Conservation (phyloP, 2,329 filamentous ascomycete genomes). For the Penicillium glabrum region DNA sequence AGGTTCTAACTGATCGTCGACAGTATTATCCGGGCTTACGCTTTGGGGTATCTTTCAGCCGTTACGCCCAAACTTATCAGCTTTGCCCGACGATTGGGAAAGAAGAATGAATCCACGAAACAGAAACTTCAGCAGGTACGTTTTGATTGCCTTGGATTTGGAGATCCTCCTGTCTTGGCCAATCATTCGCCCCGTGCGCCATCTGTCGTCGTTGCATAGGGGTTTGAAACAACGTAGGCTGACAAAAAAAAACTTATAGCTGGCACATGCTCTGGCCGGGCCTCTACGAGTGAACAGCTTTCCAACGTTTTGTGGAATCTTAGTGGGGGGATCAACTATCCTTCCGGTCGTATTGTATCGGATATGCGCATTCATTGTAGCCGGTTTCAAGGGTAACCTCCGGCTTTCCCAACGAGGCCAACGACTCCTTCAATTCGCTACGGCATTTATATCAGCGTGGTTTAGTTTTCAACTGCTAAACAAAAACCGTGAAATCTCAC, state of each 20-base stretch:
- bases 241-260: slow-evolving; percentile 31
- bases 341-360: slow-evolving; percentile 36
- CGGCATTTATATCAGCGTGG: slow-evolving; percentile 51
- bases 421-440: slow-evolving; percentile 41
- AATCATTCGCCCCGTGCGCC: not conserved
- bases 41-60: slow-evolving; percentile 49
- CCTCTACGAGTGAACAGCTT: slow-evolving; percentile 49
- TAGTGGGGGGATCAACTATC: slow-evolving; percentile 54
- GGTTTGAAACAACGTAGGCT: slow-evolving; percentile 13
- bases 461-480: slow-evolving; percentile 52
- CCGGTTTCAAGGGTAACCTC: slow-evolving; percentile 15
- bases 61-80: slow-evolving; percentile 48
- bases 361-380: slow-evolving; percentile 25
- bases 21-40: slow-evolving; percentile 49
- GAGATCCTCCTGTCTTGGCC: not conserved
- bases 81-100: slow-evolving; percentile 36
- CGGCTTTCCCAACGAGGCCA: slow-evolving; percentile 16
- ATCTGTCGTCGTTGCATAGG: not conserved
- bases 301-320: slow-evolving; percentile 52
- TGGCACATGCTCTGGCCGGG: slow-evolving; percentile 38
- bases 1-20: slow-evolving; percentile 7
- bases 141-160: not conserved
- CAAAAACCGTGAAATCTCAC: slow-evolving; percentile 28
- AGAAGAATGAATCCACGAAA: slow-evolving; percentile 30
- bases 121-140: slow-evolving; percentile 41